These are phyloP conservation scores for Cyclotella sp. DNA, from an alignment of 108 stramenopile species.

Conservation along the genomic window DNA sequence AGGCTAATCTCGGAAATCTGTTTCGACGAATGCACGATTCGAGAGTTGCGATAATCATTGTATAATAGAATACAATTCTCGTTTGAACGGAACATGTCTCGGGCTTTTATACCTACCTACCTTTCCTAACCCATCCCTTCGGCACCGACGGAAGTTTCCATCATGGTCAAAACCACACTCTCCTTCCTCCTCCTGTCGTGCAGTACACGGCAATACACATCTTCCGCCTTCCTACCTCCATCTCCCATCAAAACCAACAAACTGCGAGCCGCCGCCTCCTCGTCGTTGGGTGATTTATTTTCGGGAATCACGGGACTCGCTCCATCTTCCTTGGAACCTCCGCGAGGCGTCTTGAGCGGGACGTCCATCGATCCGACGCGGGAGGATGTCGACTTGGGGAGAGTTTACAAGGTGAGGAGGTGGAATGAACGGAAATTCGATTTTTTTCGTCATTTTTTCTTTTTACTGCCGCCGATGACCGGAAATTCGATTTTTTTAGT, in stretches of 20 bases:
- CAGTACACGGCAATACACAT: background rate
- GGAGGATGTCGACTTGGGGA: slow-evolving; percentile 42
- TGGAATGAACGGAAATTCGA: too few relatives aligned
- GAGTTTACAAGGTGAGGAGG: slow-evolving; percentile 44
- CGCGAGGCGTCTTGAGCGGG: slow-evolving; percentile 34
- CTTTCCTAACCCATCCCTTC: too few relatives aligned
- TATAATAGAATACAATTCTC: too few relatives aligned
- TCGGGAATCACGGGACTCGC: slow-evolving; percentile 43
- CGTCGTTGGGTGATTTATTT: slow-evolving; percentile 37
- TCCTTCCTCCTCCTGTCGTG: background rate
- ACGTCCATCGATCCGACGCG: slow-evolving; percentile 52
- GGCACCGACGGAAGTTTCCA: background rate
- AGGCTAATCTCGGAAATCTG: too few relatives aligned
- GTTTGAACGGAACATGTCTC: too few relatives aligned
- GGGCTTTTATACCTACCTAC: too few relatives aligned
- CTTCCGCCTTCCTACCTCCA: background rate
- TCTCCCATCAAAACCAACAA: background rate
- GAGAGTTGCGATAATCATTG: too few relatives aligned
- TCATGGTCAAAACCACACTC: background rate
- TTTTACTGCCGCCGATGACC: too few relatives aligned
- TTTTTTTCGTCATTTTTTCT: too few relatives aligned
- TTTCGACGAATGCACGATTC: too few relatives aligned
- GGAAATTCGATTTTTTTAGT: too few relatives aligned
- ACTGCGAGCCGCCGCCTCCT: slow-evolving; percentile 8
- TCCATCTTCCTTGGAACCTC: slow-evolving; percentile 41